Evolutionary conservation across 2,329 filamentous ascomycete genomes (phyloP).

Genomic region (Colletotrichum truncatum): DNA sequence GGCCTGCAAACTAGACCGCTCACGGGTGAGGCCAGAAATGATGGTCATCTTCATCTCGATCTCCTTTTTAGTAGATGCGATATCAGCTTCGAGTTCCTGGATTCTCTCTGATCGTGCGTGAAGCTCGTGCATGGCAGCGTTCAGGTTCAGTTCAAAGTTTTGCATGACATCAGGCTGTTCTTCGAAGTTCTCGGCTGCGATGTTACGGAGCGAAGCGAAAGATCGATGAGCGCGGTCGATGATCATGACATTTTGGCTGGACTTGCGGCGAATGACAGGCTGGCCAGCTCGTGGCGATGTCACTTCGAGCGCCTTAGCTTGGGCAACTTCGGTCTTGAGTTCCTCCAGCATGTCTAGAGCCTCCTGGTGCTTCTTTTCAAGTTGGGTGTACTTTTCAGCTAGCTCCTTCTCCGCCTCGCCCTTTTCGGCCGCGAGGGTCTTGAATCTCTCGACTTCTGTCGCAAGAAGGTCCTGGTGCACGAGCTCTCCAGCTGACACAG

Average conservation of each 20-base stretch:
- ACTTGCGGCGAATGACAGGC: slow-evolving; percentile 91
- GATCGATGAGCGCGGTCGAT: slow-evolving; percentile 93
- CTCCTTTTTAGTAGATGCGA: slow-evolving; percentile 86
- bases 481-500: slow-evolving; percentile 45
- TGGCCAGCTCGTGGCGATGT: slow-evolving; percentile 71
- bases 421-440: slow-evolving; percentile 77
- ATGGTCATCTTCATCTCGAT: slow-evolving; percentile 98
- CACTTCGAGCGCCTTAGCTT: slow-evolving; percentile 69
- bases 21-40: slow-evolving; percentile 91
- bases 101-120: slow-evolving; percentile 88
- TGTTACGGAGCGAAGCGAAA: slow-evolving; percentile 87
- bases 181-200: slow-evolving; percentile 88
- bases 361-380: slow-evolving; percentile 84
- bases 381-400: slow-evolving; percentile 80
- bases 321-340: slow-evolving; percentile 86
- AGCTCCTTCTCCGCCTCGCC: slow-evolving; percentile 79
- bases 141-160: slow-evolving; percentile 91
- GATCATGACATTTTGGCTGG: slow-evolving; percentile 86
- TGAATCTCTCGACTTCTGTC: slow-evolving; percentile 77
- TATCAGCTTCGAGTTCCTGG: slow-evolving; percentile 86
- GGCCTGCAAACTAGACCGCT: slow-evolving; percentile 86
- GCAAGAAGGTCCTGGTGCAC: slow-evolving; percentile 53
- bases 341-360: slow-evolving; percentile 89
- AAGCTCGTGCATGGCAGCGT: slow-evolving; percentile 91
- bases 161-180: slow-evolving; percentile 84